These are phyloP conservation scores for Mangifera indica DNA, from an alignment of 345 rosid species.

Conservation along the genomic window DNA sequence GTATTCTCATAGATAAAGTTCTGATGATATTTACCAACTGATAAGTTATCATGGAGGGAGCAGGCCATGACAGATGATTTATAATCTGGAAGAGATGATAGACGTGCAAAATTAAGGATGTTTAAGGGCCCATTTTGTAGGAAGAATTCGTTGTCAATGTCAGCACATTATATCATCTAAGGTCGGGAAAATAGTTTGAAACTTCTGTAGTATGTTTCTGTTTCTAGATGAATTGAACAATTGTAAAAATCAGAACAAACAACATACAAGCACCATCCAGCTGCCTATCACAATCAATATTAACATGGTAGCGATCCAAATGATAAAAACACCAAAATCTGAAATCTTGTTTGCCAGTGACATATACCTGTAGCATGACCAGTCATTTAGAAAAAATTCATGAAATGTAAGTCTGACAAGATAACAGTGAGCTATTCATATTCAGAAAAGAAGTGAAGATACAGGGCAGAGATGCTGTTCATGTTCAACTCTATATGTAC, in stretches of 20 bases:
- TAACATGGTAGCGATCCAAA: not conserved
- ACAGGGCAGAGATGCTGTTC: not conserved
- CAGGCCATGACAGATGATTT: not conserved
- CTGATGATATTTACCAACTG: not conserved
- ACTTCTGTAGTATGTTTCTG: not conserved
- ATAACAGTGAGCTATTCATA: not conserved
- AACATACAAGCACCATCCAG: not conserved
- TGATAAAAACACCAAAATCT: not conserved
- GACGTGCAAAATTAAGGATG: not conserved
- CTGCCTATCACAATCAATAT: not conserved
- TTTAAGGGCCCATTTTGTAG: not conserved
- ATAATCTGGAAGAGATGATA: too few species aligned
- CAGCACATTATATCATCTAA: not conserved
- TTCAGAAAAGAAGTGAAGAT: not conserved
- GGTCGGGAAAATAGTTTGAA: not conserved
- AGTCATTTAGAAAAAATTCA: not conserved
- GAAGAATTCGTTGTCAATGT: not conserved
- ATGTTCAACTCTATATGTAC: not conserved
- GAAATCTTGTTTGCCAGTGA: not conserved
- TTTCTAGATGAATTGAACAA: conserved; percentile 1
- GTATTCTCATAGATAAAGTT: not conserved
- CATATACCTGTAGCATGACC: not conserved
- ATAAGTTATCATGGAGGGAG: not conserved
- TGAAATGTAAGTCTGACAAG: not conserved
- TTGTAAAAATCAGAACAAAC: not conserved